Evolutionary conservation across 2,329 filamentous ascomycete species (phyloP), one percentile per base, ranked within the genome.

Genomic region (Fusarium guadeloupense): DNA sequence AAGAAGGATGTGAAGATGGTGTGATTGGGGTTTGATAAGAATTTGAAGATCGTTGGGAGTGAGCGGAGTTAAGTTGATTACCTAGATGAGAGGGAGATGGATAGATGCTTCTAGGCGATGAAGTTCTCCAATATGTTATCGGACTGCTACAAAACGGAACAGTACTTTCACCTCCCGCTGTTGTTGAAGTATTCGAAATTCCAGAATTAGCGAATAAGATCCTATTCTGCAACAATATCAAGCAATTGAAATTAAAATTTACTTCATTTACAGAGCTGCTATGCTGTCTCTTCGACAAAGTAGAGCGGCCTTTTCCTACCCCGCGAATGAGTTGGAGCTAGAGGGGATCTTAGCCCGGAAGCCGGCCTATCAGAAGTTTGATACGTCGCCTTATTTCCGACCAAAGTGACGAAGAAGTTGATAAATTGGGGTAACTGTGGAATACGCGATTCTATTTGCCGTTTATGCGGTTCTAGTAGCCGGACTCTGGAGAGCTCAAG

Each of bases 251-350:
- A 25, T 9, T 25, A 8, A 2, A 9, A 25, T 5, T 25, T 9
- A 6, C 23, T 5, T 25, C 5, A 48, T 20, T 14, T 38, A 20
- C 38, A 16, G 33, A 28, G 20, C 20, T 34, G 44, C 30, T 43
- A 37, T 49, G 23, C n/a, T 47, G 19, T 47, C n/a, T 47, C 16
- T 47, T 37, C 13, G 37, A 8, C 21, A 20, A 19, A 31, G 30
- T 35, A 54, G 31, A 59, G 55, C 63, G 59, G 59, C 31, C 60
- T 59, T 62, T 50, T 53, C 40, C 44, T 63, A 55, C 52, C 53
- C 61, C 50, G 62, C 54, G 52, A 40, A 52, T 45, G 20, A 19
- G 23, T 41, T 37, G 51, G 41, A 33, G 30, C 41, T 28, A 20
- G 34, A 21, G 30, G 33, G 21, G 28, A 20, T 26, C 26, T 26